Evolutionary conservation across 1,284 basidiomycete species (phyloP), one percentile per base, ranked within the genome.

Genomic region (Cronartium ribicola): DNA sequence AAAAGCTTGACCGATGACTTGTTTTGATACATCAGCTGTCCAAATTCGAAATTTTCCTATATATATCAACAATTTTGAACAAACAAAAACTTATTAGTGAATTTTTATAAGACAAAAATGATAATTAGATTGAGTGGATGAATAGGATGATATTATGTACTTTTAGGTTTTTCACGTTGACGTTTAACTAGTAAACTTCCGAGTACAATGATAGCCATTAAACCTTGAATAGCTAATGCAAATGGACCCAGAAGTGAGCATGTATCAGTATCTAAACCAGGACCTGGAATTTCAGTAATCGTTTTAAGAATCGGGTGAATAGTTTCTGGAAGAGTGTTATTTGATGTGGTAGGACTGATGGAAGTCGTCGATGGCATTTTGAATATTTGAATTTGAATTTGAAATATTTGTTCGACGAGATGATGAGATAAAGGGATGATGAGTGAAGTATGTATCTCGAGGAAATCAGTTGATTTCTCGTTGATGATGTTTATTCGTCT

Each of bases 1-100:
- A 78, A 94, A 91, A 82, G 91, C 86, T 80, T 97, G 93, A 43
- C 94, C 94, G 29, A 90, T 85, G 62, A 97, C 84, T 84, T 98
- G 95, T 82, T 98, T 81, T 7, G 80, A 78, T 14, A 81, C 69
- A 76, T 81, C 81, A 29, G 81, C 77, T 41, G 75, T 72, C 70
- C 70, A 72, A 17, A 72, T 72, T 5, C 40, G 70, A 72, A 57
- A 66, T 66, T 72, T 72, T 7, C 70, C 70, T 72, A 62, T 13
- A 48, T 37, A 22, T 7, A 55, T n/a, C 14, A 55, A 6, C 17
- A 55, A 55, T 3, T n/a, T 6, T 17, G 4, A 55, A 29, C 29
- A 29, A 29, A 29, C 29, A n/a, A 55, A 20, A n/a, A 20, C 7
- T n/a, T 51, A 6, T 8, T 6, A 51, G 48, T n/a, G 6, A 51